Base-by-base conservation (phyloP, 2,329 filamentous ascomycete species). In the Colletotrichum euphorbiae region DNA sequence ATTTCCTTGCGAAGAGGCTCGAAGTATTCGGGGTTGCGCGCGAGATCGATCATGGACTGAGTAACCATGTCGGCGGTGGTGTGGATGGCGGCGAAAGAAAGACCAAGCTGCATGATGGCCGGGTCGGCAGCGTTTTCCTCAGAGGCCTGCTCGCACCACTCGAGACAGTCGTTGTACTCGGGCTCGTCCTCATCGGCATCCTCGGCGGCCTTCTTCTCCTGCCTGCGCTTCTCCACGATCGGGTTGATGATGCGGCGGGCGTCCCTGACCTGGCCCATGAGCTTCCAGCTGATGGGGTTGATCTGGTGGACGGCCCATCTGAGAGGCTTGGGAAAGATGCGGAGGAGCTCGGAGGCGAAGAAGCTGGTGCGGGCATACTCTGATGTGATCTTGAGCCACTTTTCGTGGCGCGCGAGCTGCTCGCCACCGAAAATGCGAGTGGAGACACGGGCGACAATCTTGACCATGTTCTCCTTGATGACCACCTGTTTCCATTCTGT, bases 81-180 rank as follows among this genome's bases (percentile, higher is more conserved):
- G 58, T 74, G 72, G 9, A 75, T 71, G 12, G 74, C 72, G 1
- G 68, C 74, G 11, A 75, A 63, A 5, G 73, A 70, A 0, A 76
- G 69, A 0, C 67, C 64, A 3, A 75, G 63, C 46, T 75, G 73
- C 21, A 57, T 58, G 28, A 67, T 45, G 3, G 67, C 70, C 4
- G 71, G 67, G 19, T 73, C 70, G 7, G 70, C 67, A 8, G 48
- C 24, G 31, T 38, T 46, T 2, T 68, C 54, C 11, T 68, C 65
- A 1, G 54, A 65, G 0, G 65, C 21, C 54, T 68, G 61, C 17
- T 68, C 65, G 12, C 65, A 70, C 73, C 73, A 75, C 24, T 74
- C 71, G 17, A 75, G 71, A 11, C 69, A 61, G 38, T 75, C 73
- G 43, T 72, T 64, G 62, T 60, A 70, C 38, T 57, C 46, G 28